Base-by-base conservation (phyloP, 768 basidiomycete species). In the Macrolepiota dolichaula region DNA sequence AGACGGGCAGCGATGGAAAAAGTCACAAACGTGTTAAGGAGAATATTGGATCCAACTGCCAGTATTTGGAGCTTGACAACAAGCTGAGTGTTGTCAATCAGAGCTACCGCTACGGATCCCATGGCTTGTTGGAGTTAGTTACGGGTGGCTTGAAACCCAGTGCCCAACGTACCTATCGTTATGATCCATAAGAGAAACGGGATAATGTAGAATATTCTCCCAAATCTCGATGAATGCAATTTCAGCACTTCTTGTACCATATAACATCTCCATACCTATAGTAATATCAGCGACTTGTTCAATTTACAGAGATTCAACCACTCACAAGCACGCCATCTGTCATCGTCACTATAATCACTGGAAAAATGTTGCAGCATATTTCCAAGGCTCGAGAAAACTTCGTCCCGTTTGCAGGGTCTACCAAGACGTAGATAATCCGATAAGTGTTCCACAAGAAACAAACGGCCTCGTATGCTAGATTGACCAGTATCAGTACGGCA, bases 201-300 rank as follows among this genome's bases (percentile, higher is more conserved):
- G 7, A 55, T 12, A 13, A 44, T 40, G 37, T 38, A 55, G 10
- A 55, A 55, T 11, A 44, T 22, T n/a, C 3, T 44, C 27, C 35
- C 27, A 24, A n/a, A 55, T 42, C 42, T 25, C 13, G 54, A 9
- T 10, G 17, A 42, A 19, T n/a, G 9, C 25, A 12, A 17, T 29
- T 25, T 38, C 6, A 55, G 15, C 11, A 38, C 24, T 13, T 38
- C 19, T 17, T 55, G 54, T 22, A 55, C 54, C 54, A 55, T 55
- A n/a, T 25, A 55, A 29, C 54, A 55, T 27, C 54, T 27, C 54
- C 54, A 55, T 27, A 44, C 54, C 54, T 55, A 15, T 27, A 35
- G 32, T 27, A 42, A 42, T 11, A 3, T 13, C 40, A 42, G 4
- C 4, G 10, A 2, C 40, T 42, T n/a, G 2, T 42, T 4, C 7